Conservation (phyloP, 805 yeast genomes). For the Ogataea nitratoaversa region DNA sequence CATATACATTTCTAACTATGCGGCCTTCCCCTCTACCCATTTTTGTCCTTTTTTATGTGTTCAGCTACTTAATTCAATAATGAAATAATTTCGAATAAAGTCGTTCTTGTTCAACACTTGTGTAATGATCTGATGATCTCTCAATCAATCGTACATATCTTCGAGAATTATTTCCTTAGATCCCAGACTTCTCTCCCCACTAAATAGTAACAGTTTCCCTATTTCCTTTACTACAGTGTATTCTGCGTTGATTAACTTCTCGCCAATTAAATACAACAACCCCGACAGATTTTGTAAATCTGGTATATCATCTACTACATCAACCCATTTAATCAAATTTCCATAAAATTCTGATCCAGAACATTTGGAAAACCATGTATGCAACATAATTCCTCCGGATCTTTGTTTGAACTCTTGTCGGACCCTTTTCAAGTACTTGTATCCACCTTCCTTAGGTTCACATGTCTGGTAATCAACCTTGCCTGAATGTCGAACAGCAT, state of each 20-base stretch:
- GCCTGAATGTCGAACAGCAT: constrained; percentile 19
- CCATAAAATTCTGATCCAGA: constrained; percentile 38
- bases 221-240: constrained; percentile 60
- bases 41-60: too few relatives aligned
- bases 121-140: too few relatives aligned
- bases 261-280: constrained; percentile 42
- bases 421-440: constrained; percentile 46
- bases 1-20: neutral
- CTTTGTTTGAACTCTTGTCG: constrained; percentile 35
- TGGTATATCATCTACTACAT: constrained; percentile 34
- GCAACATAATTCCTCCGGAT: constrained; percentile 30
- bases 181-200: constrained; percentile 53
- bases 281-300: constrained; percentile 53
- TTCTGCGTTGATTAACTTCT: constrained; percentile 36
- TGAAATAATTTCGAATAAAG: too few relatives aligned
- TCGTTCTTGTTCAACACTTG: too few relatives aligned
- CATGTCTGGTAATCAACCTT: neutral
- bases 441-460: constrained; percentile 41
- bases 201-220: constrained; percentile 47
- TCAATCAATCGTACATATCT: constrained; percentile 40
- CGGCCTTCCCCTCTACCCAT: too few relatives aligned
- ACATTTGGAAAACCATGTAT: constrained; percentile 30
- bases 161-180: constrained; percentile 41
- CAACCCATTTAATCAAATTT: constrained; percentile 38
- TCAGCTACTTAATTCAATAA: too few relatives aligned